Base-by-base conservation (phyloP, 2,329 filamentous ascomycete genomes). In the Xylaria digitata region DNA sequence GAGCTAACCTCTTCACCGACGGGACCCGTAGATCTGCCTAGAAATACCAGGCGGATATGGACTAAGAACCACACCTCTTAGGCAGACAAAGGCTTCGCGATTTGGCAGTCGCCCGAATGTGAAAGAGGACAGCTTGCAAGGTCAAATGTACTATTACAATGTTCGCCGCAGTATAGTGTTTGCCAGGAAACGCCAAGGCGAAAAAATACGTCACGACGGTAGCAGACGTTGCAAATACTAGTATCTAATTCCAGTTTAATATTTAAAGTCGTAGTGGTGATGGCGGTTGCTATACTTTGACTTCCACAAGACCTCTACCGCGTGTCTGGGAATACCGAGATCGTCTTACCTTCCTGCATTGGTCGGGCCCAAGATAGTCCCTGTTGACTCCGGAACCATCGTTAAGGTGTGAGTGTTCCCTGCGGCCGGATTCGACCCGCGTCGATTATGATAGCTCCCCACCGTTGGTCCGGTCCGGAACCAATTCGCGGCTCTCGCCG, bases 391-490 rank as follows among this genome's bases (percentile, higher is more conserved):
- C 32, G 32, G 42, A 55, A 45, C 45, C 32, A 52, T 61, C 43
- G 19, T 50, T 50, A 19, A 65, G 23, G 37, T 43, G 50, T 43
- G 17, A 7, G 63, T 45, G 50, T 52, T 43, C 49, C 49, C 49
- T 64, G 48, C 49, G 19, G 32, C 54, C 37, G 40, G 55, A 49
- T 54, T 54, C 15, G 55, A 40, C 19, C 40, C 21, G 23, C 50
- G 43, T 37, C 34, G 32, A 50, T 40, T 52, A 37, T 37, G 5
- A 23, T 32, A 8, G 15, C 23, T 48, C 53, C 52, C 50, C 8
- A 49, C 50, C 34, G 50, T 19, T 37, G 57, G 37, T 42, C 55
- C 21, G 40, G 32, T 43, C 32, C 7, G 23, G 30, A 42, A 15
- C 5, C 40, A 48, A 48, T 53, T 37, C 8, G 30, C 19, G 17